phyloP scores from a whole-genome alignment of 1,284 basidiomycete species.

The Gomphus bonarii region DNA sequence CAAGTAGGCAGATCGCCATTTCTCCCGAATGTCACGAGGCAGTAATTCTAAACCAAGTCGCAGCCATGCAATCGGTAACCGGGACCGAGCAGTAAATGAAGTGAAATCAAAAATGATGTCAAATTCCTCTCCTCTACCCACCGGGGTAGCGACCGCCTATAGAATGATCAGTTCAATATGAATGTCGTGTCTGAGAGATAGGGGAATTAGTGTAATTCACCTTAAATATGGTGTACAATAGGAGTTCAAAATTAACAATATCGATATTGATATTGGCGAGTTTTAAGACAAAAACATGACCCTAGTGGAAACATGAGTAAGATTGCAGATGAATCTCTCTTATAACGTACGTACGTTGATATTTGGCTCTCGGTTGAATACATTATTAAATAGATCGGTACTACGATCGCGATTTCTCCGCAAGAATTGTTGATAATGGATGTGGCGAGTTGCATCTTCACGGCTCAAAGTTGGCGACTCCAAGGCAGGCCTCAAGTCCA shows the following conservation, averaged over 20 bases:
- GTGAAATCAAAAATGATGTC: slow-evolving; percentile 81
- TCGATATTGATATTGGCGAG: slow-evolving; percentile 71
- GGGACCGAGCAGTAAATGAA: slow-evolving; percentile 63
- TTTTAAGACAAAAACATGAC: slow-evolving; percentile 48
- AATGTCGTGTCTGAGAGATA: not conserved
- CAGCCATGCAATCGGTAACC: slow-evolving; percentile 74
- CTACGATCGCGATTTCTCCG: slow-evolving; percentile 52
- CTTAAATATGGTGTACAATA: slow-evolving; percentile 78
- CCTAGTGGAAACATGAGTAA: slow-evolving; percentile 24
- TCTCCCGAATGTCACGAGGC: slow-evolving; percentile 53
- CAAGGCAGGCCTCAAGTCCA: slow-evolving; percentile 64
- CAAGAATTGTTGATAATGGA: slow-evolving; percentile 63
- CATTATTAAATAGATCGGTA: slow-evolving; percentile 48
- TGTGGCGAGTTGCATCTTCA: slow-evolving; percentile 40
- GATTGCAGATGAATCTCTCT: not conserved
- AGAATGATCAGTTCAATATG: slow-evolving; percentile 1
- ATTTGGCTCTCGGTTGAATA: slow-evolving; percentile 54
- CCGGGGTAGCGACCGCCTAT: slow-evolving; percentile 26
- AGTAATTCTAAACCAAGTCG: slow-evolving; percentile 73
- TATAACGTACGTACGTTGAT: slow-evolving; percentile 28
- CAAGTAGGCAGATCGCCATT: slow-evolving; percentile 53
- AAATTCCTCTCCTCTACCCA: slow-evolving; percentile 24
- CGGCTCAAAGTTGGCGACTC: slow-evolving; percentile 48
- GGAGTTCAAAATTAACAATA: slow-evolving; percentile 73
- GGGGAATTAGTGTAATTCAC: slow-evolving; percentile 25